These are phyloP conservation scores for Ceriops zippeliana DNA, from an alignment of 345 rosid species.

Conservation along the genomic window DNA sequence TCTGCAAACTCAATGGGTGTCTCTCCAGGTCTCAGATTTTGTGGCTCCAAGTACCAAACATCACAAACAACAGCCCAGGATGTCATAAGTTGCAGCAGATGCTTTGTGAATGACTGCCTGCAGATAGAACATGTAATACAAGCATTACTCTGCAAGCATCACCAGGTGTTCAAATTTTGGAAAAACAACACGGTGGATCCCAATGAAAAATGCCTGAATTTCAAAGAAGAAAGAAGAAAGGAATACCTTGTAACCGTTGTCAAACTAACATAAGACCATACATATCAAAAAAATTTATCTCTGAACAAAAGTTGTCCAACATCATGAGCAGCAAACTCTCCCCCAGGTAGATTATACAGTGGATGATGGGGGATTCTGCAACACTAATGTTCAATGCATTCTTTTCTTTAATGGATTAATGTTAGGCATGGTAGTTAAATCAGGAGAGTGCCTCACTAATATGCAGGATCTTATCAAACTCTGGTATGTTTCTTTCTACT, in stretches of 20 bases:
- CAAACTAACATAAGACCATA: not conserved
- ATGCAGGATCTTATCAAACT: too few species aligned
- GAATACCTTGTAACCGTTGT: not conserved
- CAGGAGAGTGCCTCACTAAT: not conserved
- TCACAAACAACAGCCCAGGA: slow-evolving; percentile 99
- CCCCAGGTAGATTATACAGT: not conserved
- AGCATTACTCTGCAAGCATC: slow-evolving; percentile 4
- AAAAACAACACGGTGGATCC: not conserved
- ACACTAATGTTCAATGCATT: not conserved
- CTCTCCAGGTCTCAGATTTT: slow-evolving; percentile 77
- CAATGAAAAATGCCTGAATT: slow-evolving; percentile 1
- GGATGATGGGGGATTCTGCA: not conserved
- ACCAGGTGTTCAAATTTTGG: not conserved
- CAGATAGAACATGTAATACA: slow-evolving; percentile 18
- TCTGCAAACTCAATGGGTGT: slow-evolving; percentile 95
- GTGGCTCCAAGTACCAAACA: slow-evolving; percentile 98
- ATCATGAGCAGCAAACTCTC: not conserved
- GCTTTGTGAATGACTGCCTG: slow-evolving; percentile 98
- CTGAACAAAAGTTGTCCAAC: not conserved
- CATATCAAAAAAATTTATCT: not conserved
- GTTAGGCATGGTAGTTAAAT: not conserved
- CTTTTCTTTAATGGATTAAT: not conserved
- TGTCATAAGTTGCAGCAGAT: slow-evolving; percentile 96
- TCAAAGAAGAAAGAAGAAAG: not conserved
- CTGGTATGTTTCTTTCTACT: not conserved